phyloP scores from a whole-genome alignment of 2,329 filamentous ascomycete species.

The Pestalotiopsis sp. region DNA sequence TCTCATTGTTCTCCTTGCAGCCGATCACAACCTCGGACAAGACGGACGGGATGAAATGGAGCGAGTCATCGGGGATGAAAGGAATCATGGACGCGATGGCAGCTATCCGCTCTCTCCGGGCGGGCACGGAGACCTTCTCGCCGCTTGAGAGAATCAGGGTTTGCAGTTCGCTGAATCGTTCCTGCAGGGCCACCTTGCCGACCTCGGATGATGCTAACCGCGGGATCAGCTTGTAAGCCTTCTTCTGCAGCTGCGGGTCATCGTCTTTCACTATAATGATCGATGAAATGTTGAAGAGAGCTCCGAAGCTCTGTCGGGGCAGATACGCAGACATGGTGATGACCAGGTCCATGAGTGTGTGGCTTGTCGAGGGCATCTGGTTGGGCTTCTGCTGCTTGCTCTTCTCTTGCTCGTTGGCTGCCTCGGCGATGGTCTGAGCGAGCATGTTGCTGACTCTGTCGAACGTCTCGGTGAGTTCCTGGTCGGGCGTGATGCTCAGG shows the following conservation, averaged over 20 bases:
- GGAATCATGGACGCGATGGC: slow-evolving; percentile 82
- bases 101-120: slow-evolving; percentile 81
- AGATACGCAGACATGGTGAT: slow-evolving; percentile 96
- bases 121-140: slow-evolving; percentile 84
- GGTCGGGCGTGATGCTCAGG: slow-evolving; percentile 79
- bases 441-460: slow-evolving; percentile 84
- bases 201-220: slow-evolving; percentile 80
- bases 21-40: slow-evolving; percentile 94
- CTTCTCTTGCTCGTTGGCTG: slow-evolving; percentile 59
- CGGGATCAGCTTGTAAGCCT: slow-evolving; percentile 97
- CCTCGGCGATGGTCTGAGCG: slow-evolving; percentile 69
- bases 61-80: slow-evolving; percentile 73
- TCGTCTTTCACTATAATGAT: slow-evolving; percentile 79
- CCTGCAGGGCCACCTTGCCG: slow-evolving; percentile 74
- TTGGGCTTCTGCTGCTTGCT: slow-evolving; percentile 57
- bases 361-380: slow-evolving; percentile 87
- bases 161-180: slow-evolving; percentile 80
- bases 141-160: slow-evolving; percentile 76
- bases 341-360: slow-evolving; percentile 95
- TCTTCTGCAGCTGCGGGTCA: slow-evolving; percentile 95
- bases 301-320: slow-evolving; percentile 80
- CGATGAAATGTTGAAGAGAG: slow-evolving; percentile 84
- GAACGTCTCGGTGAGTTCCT: slow-evolving; percentile 87
- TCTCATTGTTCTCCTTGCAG: slow-evolving; percentile 97
- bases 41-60: slow-evolving; percentile 92